Evolutionary conservation across 306 rosid species (phyloP).

Genomic region (Oxytropis ochrocephala): DNA sequence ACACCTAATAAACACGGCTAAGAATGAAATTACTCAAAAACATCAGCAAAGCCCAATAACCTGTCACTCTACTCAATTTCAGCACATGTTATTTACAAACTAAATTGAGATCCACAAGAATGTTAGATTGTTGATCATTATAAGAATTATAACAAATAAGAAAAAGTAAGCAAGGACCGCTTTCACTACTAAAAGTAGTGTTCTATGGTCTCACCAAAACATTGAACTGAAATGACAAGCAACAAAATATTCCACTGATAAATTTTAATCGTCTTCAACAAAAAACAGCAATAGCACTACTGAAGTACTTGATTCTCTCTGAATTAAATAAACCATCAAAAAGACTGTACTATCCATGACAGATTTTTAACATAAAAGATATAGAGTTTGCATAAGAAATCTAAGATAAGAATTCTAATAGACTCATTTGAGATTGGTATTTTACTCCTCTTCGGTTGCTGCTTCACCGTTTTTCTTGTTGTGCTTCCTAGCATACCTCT

Average conservation of each 20-base stretch:
- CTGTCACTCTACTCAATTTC: too few species aligned
- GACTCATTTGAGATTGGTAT: neutral
- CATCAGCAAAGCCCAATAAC: too few species aligned
- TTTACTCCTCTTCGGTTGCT: constrained; percentile 59
- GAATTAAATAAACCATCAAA: constrained; percentile 1
- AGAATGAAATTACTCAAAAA: too few species aligned
- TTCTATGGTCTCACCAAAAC: neutral
- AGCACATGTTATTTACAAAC: neutral
- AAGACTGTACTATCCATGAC: neutral
- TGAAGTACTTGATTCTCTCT: neutral
- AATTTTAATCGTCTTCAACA: neutral
- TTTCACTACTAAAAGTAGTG: neutral
- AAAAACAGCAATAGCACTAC: neutral
- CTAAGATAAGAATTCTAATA: constrained; percentile 16
- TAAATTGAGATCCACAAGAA: neutral
- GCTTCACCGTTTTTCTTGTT: constrained; percentile 59
- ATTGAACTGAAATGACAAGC: neutral
- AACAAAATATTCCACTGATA: neutral
- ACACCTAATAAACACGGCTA: too few species aligned
- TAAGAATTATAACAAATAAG: neutral
- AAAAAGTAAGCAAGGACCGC: neutral
- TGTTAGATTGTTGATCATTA: neutral
- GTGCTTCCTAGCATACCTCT: constrained; percentile 99
- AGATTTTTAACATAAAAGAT: neutral
- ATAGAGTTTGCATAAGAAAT: neutral